Evolutionary conservation across 2,329 filamentous ascomycete species (phyloP), one percentile per base, ranked within the genome.

Genomic region (Graphiopsis chlorocephala): DNA sequence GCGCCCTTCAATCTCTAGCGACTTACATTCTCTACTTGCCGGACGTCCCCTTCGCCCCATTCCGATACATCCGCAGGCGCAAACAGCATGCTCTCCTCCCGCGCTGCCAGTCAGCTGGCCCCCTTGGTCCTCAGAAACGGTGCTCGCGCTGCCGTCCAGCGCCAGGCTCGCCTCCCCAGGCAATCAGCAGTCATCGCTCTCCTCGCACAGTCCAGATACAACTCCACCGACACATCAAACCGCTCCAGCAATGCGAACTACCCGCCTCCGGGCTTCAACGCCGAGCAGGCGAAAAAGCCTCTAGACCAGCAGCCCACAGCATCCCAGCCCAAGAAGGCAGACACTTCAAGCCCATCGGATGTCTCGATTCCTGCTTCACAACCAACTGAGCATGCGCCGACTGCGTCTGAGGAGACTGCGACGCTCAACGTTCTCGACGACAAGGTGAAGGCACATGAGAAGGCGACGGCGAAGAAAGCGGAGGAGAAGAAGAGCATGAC

Each of bases 211-310:
- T 78, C 84, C 64, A 75, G 76, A 67, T 64, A 64, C 38, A 81
- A 85, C 68, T 80, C 85, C 29, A 89, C 87, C 55, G 85, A 88
- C 68, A 83, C 84, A 14, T 82, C 83, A 65, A 75, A 75, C 47
- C 81, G 85, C 60, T 63, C 65, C 60, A 61, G 57, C 59, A 69
- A 72, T 52, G 67, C 65, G 20, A 82, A 84, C 63, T 88, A 86
- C 57, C 93, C 92, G 52, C 93, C 93, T 64, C 93, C 93, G 15
- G 93, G 93, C 29, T 97, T 97, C 83, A 93, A 95, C 75, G 83
- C 91, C n/a, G 89, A 94, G 74, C 84, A 92, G 80, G 93, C 93
- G 70, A 94, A 93, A 85, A 94, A 93, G 76, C 91, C 93, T 14
- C 81, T 95, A 56, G 86, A 89, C 63, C 75, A 80, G 65, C 72